These are phyloP conservation scores for Citrus reticulata DNA, from an alignment of 345 rosid species.

Conservation along the genomic window DNA sequence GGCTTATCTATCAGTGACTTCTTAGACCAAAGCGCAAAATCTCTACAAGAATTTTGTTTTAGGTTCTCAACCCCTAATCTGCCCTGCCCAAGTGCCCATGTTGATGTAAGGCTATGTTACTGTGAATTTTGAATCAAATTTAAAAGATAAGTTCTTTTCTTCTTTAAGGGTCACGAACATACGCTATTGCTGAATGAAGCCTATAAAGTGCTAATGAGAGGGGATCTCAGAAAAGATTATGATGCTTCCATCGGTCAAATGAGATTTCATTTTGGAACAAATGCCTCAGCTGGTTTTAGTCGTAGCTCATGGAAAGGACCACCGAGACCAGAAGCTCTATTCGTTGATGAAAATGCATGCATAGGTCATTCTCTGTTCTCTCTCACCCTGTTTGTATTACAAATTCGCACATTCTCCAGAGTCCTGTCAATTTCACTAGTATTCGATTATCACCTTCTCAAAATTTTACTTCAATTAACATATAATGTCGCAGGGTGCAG, in stretches of 20 bases:
- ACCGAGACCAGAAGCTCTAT: conserved; percentile 47
- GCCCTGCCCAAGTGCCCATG: no score
- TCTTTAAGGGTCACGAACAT: conserved; percentile 39
- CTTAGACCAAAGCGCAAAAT: no score
- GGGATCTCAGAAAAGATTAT: conserved; percentile 38
- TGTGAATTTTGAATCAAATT: not conserved
- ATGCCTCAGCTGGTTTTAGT: conserved; percentile 12
- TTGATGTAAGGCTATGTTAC: not conserved
- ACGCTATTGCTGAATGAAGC: conserved; percentile 52
- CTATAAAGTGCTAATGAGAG: conserved; percentile 40
- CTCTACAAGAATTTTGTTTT: not conserved
- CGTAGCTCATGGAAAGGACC: conserved; percentile 65
- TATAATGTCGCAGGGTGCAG: conserved; percentile 46
- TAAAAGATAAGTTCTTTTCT: not conserved
- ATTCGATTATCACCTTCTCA: not conserved
- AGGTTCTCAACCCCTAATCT: not conserved
- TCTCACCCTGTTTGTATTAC: not conserved
- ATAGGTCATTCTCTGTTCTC: conserved; percentile 28
- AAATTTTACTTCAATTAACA: not conserved
- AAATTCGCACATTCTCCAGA: not conserved
- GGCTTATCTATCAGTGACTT: no score
- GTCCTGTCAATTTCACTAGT: not conserved
- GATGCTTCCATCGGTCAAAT: conserved; percentile 39
- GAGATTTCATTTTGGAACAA: conserved; percentile 18
- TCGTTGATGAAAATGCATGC: conserved; percentile 59